Base-by-base conservation (phyloP, 73 alveolate genomes). In the Effrenium voratum region DNA sequence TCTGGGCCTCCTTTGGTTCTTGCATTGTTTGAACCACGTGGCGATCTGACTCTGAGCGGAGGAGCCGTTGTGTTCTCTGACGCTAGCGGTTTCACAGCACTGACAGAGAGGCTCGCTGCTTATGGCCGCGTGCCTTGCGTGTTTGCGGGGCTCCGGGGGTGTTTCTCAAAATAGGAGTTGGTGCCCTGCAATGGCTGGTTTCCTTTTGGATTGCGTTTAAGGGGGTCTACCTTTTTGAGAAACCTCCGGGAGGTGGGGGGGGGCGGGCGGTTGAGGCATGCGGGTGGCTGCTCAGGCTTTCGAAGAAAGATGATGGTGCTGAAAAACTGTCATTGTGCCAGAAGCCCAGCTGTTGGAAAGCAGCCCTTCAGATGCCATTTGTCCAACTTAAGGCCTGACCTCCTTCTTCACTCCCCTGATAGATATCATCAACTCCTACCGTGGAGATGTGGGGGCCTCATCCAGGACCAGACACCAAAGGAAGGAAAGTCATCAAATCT, bases 401-500 rank as follows among this genome's bases (percentile, higher is more conserved):
- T 72, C 98, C 32, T 91, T 91, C 98, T 91, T 91, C 98, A 91
- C 98, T 44, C 98, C 98, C 34, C 82, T 99, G 97, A 99, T 99
- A 68, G 99, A 99, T 80, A 94, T 99, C 75, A 99, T 99, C 88
- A 99, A 99, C 52, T 99, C 99, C 82, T 99, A 99, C 96, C 99
- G 99, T 0, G 99, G 99, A 32, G 99, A 99, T 95, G 96, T 75
- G 32, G 55, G 93, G 55, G 41, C 0, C 45, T 41, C 88, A 3
- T 0, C 19, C 81, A 5, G 44, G 81, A n/a, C 2, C n/a, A n/a
- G n/a, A n/a, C n/a, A n/a, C n/a, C n/a, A n/a, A n/a, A n/a, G n/a
- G n/a, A n/a, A n/a, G n/a, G n/a, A n/a, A n/a, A n/a, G n/a, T n/a
- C n/a, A n/a, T n/a, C n/a, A n/a, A n/a, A n/a, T n/a, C n/a, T n/a